Conservation (phyloP, 768 basidiomycete species). For the Xerocomellus amylosporus region DNA sequence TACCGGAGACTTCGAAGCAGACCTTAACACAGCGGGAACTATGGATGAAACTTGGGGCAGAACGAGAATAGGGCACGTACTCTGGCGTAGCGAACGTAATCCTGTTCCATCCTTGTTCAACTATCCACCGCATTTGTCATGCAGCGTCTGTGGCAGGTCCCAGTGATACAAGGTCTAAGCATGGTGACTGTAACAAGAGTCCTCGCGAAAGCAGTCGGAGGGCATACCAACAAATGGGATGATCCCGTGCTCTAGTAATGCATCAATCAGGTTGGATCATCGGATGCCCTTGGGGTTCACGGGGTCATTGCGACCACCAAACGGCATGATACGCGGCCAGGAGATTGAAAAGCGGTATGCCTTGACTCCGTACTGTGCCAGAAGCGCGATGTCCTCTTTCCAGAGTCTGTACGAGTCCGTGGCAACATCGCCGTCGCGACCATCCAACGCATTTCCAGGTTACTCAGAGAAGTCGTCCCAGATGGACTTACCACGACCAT, state of each 20-base stretch:
- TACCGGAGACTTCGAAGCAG: conserved; percentile 73
- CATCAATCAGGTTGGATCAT: conserved; percentile 66
- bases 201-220: background rate
- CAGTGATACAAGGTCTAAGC: conserved; percentile 69
- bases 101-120: conserved; percentile 65
- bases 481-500: conserved; percentile 64
- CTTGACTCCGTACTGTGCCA: conserved; percentile 63
- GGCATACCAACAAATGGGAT: conserved; percentile 63
- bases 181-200: background rate
- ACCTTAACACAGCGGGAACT: conserved; percentile 36
- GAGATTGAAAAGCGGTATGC: conserved; percentile 50
- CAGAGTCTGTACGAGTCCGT: conserved; percentile 70
- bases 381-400: conserved; percentile 62
- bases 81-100: conserved; percentile 59
- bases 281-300: conserved; percentile 67
- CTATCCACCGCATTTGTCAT: conserved; percentile 76
- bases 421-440: conserved; percentile 57
- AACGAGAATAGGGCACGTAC: conserved; percentile 33
- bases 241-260: conserved; percentile 58
- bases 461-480: conserved; percentile 71
- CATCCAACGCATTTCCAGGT: conserved; percentile 69
- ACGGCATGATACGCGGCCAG: conserved; percentile 46
- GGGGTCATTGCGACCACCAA: conserved; percentile 70
- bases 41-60: background rate
- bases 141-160: conserved; percentile 74